Evolutionary conservation across 441 rosid genomes (phyloP), one percentile per base, ranked within the genome.

Genomic region (Dalechampia spathulata): DNA sequence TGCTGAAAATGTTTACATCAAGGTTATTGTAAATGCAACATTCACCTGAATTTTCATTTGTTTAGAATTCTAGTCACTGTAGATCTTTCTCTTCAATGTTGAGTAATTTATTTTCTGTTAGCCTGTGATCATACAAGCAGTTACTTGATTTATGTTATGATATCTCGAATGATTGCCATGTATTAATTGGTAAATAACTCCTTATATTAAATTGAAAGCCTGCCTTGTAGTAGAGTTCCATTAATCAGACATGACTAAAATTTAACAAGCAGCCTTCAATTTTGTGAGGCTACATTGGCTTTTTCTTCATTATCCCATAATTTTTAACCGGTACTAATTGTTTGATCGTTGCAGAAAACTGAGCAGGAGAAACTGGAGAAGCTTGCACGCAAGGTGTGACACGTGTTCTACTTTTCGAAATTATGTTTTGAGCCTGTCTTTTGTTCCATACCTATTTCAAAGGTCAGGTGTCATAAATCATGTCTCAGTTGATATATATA

Each of bases 311-410:
- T 36, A 45, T 37, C 9, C 20, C 15, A 36, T 42, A n/a, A 13
- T 46, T 58, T 60, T 5, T n/a, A 37, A 40, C 44, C n/a, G n/a
- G n/a, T n/a, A 17, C 8, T 15, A 22, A 26, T 66, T 43, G 55
- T 49, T 63, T 21, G 26, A 23, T 34, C 42, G 1, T 75, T 76
- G 68, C 79, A 93, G 99, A 93, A 89, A 85, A 81, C 61, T 61
- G 99, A 93, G 80, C 75, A 79, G 53, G 96, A 87, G 78, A 93
- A 87, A 67, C 63, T 89, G 64, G 90, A 87, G 80, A 89, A 89
- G 82, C 73, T 77, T 56, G 97, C 96, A 11, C 79, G 81, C 60
- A 82, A 86, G 96, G 98, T 91, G 76, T 57, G 57, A 12, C 40
- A 9, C 45, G 1, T 38, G 15, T 14, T 8, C 39, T 39, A 5